A percentile compares a stretch with the other conserved stretches of the same genome.
Conservation (phyloP, 352 stramenopile species). For the Phytophthora lateralis region DNA sequence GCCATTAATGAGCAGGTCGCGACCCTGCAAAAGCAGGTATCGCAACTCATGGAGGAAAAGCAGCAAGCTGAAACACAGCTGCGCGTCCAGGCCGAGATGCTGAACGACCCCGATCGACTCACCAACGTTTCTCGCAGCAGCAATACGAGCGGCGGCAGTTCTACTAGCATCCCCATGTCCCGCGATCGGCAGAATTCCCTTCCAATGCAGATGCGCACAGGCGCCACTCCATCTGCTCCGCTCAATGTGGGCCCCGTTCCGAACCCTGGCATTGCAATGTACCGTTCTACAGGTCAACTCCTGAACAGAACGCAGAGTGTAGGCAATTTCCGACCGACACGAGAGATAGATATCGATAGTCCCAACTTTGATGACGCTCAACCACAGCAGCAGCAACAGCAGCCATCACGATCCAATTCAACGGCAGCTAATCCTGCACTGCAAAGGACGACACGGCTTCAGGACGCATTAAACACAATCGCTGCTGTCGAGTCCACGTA, state of each 20-base stretch:
- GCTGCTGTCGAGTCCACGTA: constrained; percentile 59
- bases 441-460: constrained; percentile 35
- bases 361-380: constrained; percentile 23
- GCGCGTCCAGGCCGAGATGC: constrained; percentile 69
- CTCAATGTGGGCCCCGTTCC: constrained; percentile 15
- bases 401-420: constrained; percentile 32
- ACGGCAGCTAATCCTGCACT: constrained; percentile 28
- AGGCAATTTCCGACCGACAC: constrained; percentile 44
- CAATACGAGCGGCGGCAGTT: constrained; percentile 37
- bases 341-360: constrained; percentile 53
- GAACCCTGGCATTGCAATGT: constrained; percentile 40
- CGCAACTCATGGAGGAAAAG: constrained; percentile 86
- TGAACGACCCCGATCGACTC: constrained; percentile 53
- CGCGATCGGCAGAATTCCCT: constrained; percentile 71
- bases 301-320: constrained; percentile 43
- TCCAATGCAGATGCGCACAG: constrained; percentile 53
- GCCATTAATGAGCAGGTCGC: constrained; percentile 82
- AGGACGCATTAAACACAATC: constrained; percentile 56
- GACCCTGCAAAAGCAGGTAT: constrained; percentile 85
- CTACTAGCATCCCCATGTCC: constrained; percentile 18
- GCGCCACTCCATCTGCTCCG: constrained; percentile 18
- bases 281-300: constrained; percentile 44
- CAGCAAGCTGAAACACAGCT: constrained; percentile 79
- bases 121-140: constrained; percentile 42
- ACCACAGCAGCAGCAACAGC: constrained; percentile 18